Percentiles rank a stretch among this genome's conserved stretches.
Conservation (phyloP, 1,139 yeast species). For the Arxiozyma bovina region DNA sequence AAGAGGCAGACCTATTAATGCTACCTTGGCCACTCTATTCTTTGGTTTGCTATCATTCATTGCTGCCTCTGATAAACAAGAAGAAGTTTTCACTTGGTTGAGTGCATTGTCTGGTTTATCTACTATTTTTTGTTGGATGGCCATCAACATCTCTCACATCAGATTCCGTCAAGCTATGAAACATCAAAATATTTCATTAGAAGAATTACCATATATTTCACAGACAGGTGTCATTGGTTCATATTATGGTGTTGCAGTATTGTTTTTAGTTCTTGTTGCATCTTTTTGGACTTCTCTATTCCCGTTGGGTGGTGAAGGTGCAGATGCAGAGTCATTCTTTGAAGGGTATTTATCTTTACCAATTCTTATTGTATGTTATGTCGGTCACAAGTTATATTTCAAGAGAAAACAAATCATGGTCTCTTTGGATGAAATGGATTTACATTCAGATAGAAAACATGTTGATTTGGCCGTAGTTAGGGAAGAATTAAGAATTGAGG, state of each 20-base stretch:
- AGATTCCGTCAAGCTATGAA: slow-evolving; percentile 55
- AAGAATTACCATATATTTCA: slow-evolving; percentile 46
- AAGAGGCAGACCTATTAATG: slow-evolving; percentile 56
- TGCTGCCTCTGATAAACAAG: slow-evolving; percentile 52
- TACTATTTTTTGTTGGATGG: slow-evolving; percentile 59
- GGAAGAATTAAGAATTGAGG: slow-evolving; percentile 55
- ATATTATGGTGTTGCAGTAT: slow-evolving; percentile 40
- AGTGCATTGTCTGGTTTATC: slow-evolving; percentile 60
- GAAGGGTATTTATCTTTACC: slow-evolving; percentile 55
- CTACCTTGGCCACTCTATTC: slow-evolving; percentile 42
- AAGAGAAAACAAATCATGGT: slow-evolving; percentile 43
- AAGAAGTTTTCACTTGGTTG: slow-evolving; percentile 56
- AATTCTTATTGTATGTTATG: slow-evolving; percentile 48
- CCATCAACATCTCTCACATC: slow-evolving; percentile 50
- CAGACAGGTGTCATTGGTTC: slow-evolving; percentile 51
- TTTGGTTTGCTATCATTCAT: slow-evolving; percentile 54
- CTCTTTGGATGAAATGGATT: slow-evolving; percentile 47
- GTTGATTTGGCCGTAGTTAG: slow-evolving; percentile 54
- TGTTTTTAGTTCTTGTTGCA: slow-evolving; percentile 45
- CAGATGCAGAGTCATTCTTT: slow-evolving; percentile 53
- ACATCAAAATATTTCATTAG: slow-evolving; percentile 43
- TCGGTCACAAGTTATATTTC: slow-evolving; percentile 49
- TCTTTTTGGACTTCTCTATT: slow-evolving; percentile 65
- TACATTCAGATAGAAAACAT: slow-evolving; percentile 64
- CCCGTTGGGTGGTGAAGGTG: slow-evolving; percentile 46